Evolutionary conservation across 2,329 filamentous ascomycete genomes (phyloP).

Genomic region (Balansia obtecta): DNA sequence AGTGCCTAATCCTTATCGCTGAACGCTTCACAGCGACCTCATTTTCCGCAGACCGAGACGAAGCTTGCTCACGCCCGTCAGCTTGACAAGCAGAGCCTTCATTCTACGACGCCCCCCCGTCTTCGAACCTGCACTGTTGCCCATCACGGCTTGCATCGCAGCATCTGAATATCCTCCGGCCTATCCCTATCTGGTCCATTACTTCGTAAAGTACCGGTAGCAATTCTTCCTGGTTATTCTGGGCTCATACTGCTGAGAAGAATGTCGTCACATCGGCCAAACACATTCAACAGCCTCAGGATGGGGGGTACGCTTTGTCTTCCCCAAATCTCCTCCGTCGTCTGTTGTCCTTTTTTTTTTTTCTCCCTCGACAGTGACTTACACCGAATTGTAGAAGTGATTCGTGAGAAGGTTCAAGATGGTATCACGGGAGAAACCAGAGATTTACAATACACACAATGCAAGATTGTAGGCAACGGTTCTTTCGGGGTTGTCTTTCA

Average conservation of each 20-base stretch:
- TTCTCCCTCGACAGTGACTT: constrained; percentile 11
- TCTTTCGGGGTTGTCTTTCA: constrained; percentile 99
- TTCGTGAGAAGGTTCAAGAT: constrained; percentile 98
- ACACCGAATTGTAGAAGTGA: constrained; percentile 56
- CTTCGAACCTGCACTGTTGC: constrained; percentile 13
- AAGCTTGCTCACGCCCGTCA: constrained; percentile 1
- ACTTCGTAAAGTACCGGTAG: constrained; percentile 14
- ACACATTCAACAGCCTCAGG: constrained; percentile 75
- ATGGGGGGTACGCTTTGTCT: constrained; percentile 75
- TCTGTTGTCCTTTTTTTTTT: too few species aligned
- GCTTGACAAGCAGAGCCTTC: too few species aligned
- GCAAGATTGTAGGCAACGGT: constrained; percentile 98
- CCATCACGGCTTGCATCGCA: constrained; percentile 24
- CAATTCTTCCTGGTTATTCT: constrained; percentile 14
- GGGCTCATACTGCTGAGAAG: constrained; percentile 13
- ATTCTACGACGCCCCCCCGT: not conserved
- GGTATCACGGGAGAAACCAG: constrained; percentile 91
- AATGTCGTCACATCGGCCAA: constrained; percentile 87
- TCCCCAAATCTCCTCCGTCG: constrained; percentile 5
- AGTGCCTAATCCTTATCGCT: constrained; percentile 1
- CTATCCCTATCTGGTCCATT: constrained; percentile 12
- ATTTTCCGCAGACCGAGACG: constrained; percentile 1
- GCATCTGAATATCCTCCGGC: constrained; percentile 16
- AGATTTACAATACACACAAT: constrained; percentile 96
- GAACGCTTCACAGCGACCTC: constrained; percentile 1